Evolutionary conservation across 148 eudicot genomes (phyloP).

Genomic region (Chenopodium album): DNA sequence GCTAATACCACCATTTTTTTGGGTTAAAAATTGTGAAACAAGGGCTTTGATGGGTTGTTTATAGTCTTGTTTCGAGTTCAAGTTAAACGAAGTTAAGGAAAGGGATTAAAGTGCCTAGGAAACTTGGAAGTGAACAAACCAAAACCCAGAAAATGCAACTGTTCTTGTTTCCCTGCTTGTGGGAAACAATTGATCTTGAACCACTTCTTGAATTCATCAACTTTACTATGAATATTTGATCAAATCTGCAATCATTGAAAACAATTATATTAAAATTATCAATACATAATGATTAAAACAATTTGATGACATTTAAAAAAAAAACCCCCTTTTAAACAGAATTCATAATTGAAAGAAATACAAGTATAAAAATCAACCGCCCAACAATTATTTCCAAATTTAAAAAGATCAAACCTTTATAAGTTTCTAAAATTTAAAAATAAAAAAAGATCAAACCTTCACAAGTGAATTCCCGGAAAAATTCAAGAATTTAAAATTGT

Average conservation of each 20-base stretch:
- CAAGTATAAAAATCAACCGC: too few relatives aligned
- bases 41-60: background rate
- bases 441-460: too few relatives aligned
- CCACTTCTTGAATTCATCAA: constrained; percentile 33
- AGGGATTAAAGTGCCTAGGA: constrained; percentile 28
- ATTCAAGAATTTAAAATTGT: background rate
- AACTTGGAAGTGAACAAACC: constrained; percentile 29
- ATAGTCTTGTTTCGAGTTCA: background rate
- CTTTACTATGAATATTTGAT: constrained; percentile 9
- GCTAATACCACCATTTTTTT: constrained; percentile 25
- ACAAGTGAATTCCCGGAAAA: background rate
- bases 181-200: constrained; percentile 42
- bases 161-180: constrained; percentile 41
- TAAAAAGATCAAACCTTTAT: background rate
- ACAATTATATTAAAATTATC: background rate
- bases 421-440: too few relatives aligned
- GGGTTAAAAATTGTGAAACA: background rate
- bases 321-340: too few relatives aligned
- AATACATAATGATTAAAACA: too few relatives aligned
- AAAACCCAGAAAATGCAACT: constrained; percentile 29
- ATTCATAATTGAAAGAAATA: too few relatives aligned
- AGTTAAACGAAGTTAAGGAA: constrained; percentile 20
- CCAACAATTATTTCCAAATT: background rate
- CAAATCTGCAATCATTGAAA: constrained; percentile 19
- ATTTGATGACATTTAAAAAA: too few relatives aligned